Percentiles rank a stretch among this genome's conserved stretches.
phyloP scores from a whole-genome alignment of 1,284 basidiomycete genomes.

The Irpex sp. region DNA sequence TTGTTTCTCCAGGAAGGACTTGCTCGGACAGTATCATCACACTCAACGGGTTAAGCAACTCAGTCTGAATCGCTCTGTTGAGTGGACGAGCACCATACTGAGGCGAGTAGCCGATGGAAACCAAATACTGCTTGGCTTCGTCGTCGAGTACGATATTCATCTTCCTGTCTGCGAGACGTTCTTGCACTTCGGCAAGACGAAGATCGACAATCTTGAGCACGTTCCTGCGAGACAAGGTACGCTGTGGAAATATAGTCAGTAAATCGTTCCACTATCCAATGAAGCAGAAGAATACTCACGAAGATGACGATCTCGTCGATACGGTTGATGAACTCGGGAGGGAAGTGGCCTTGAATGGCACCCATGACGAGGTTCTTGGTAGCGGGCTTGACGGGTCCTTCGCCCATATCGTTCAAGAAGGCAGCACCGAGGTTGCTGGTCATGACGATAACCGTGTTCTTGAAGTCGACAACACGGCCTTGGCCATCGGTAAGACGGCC shows the following conservation, averaged over 20 bases:
- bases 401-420: constrained; percentile 75
- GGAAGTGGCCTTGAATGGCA: constrained; percentile 81
- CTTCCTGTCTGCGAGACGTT: constrained; percentile 77
- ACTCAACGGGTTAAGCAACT: constrained; percentile 91
- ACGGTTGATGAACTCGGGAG: constrained; percentile 92
- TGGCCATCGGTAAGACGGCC: constrained; percentile 91
- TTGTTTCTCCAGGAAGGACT: constrained; percentile 79
- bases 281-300: constrained; percentile 45
- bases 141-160: constrained; percentile 77
- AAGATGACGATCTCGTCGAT: constrained; percentile 90
- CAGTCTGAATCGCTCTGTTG: constrained; percentile 88
- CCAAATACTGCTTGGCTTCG: constrained; percentile 80
- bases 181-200: constrained; percentile 62
- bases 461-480: constrained; percentile 74
- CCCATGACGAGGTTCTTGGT: constrained; percentile 73
- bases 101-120: constrained; percentile 82
- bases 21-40: constrained; percentile 84
- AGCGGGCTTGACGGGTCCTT: constrained; percentile 63
- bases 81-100: constrained; percentile 90
- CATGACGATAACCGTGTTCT: constrained; percentile 91
- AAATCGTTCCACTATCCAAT: constrained; percentile 5
- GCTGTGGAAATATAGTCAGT: constrained; percentile 40
- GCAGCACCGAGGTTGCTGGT: constrained; percentile 88
- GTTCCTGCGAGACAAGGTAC: constrained; percentile 71
- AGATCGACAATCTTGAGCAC: constrained; percentile 85